phyloP scores from a whole-genome alignment of 75 land plant genomes.

The Sequoia sempervirens region DNA sequence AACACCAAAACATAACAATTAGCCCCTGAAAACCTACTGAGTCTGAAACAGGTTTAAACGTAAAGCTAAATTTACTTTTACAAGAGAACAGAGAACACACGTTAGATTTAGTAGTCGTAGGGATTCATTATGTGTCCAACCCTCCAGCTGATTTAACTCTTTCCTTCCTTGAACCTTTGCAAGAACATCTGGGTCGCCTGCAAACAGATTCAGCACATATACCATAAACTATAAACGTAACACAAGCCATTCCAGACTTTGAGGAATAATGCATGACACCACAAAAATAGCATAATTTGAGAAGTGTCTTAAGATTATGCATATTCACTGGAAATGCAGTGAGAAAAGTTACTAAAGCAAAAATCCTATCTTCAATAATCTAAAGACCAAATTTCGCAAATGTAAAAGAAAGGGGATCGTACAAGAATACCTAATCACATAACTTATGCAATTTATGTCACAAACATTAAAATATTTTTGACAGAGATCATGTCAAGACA shows the following conservation, averaged over 20 bases:
- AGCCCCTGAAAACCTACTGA: neutral
- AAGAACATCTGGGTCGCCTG: conserved; percentile 92
- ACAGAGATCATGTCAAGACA: neutral
- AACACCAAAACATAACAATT: conserved; percentile 5
- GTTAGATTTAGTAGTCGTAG: conserved; percentile 80
- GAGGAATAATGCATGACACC: neutral
- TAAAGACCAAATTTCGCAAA: neutral
- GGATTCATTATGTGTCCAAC: conserved; percentile 66
- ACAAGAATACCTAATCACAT: neutral
- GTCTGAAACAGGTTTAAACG: neutral
- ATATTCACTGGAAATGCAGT: neutral
- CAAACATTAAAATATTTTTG: neutral
- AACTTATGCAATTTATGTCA: neutral
- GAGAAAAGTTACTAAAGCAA: neutral
- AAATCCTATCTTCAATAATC: neutral
- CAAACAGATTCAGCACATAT: conserved; percentile 12
- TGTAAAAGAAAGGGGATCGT: neutral
- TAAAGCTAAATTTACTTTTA: too few relatives aligned
- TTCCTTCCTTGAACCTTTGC: conserved; percentile 66
- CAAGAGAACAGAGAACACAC: conserved; percentile 38
- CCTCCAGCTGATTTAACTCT: conserved; percentile 51
- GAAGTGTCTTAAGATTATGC: neutral
- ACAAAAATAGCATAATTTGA: neutral
- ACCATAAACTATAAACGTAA: neutral
- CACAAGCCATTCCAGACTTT: neutral